Base-by-base conservation (phyloP, 305 asterid genomes). In the Ajuga reptans region DNA sequence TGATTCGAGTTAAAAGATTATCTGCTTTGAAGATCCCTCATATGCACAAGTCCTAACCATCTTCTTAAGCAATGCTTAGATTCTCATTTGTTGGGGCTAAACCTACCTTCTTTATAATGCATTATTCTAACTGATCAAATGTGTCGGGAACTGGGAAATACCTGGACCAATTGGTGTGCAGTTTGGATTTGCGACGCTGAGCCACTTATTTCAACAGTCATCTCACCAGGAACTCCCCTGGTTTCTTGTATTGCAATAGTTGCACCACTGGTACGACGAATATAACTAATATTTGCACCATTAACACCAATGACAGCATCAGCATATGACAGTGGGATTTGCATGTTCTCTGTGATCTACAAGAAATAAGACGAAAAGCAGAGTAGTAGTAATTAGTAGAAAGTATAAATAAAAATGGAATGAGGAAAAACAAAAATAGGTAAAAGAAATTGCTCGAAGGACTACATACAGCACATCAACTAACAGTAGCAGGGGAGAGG, bases 111-210 rank as follows among this genome's bases (percentile, higher is more conserved):
- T 27, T 27, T 27, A 1, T 27, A 27, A 1, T 27, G 31, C 31
- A 27, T 27, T 17, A 4, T 8, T 36, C 11, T 17, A 59, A 18
- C 55, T 55, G 11, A 24, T 69, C 12, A 43, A 12, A 27, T 63
- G n/a, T 41, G 3, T 5, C 1, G 39, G 51, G 36, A 68, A 18
- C 15, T 27, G 11, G 39, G 52, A 6, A 63, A 36, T 43, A 88
- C 97, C 97, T 90, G 97, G 77, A 90, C 80, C 80, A 88, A 81
- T 81, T 90, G 96, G 56, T 90, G 88, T 29, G 97, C 97, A 43
- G 89, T 77, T 78, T 82, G 96, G 72, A 90, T 93, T 79, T 89
- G 95, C 7, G 93, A 79, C 2, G 95, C 89, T 4, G 95, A 79
- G 58, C 96, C 96, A 74, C 86, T 84, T 31, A 89, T 84, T 79